Base-by-base conservation (phyloP, 2,329 filamentous ascomycete species). In the Coleophoma cylindrospora region DNA sequence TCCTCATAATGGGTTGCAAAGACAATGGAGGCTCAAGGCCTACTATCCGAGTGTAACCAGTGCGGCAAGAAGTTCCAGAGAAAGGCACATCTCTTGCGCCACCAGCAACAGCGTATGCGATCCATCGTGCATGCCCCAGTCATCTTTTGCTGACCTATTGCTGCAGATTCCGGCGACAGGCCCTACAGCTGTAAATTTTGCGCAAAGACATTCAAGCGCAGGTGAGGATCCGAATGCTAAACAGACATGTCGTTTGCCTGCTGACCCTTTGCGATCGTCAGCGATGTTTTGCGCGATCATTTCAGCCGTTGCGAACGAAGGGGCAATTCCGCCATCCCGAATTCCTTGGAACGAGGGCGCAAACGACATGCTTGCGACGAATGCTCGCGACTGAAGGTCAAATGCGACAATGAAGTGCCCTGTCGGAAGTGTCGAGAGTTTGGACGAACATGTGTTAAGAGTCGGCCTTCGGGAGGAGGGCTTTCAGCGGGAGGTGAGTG, bases 171-270 rank as follows among this genome's bases (percentile, higher is more conserved):
- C 34, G 61, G 60, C 32, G 57, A 59, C 40, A 52, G 61, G 19
- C 62, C 63, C 27, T 64, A 62, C 51, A 61, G 57, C 44, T 66
- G 63, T 54, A 61, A 60, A 56, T 66, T 66, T 49, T 66, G 63
- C 55, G 57, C 58, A 49, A 66, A 66, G 50, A 64, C 61, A 8
- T 66, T 66, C 57, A 65, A 65, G 47, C 61, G 63, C 51, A 66
- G 62, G 63, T 58, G 55, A 34, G 53, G 54, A 40, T 34, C 21
- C 19, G 21, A 37, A 22, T 34, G 12, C 27, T 32, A 19, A 47
- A 34, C 34, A 44, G 22, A 6, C 19, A 45, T 22, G 13, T 34
- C 50, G 57, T 40, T 53, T 43, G 8, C 13, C 36, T 19, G 3
- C 21, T 2, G 33, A 2, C 13, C 13, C 17, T 36, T 36, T 64